These are phyloP conservation scores for Puya raimondii DNA, from an alignment of 176 grass and related monocot genomes.

Conservation along the genomic window DNA sequence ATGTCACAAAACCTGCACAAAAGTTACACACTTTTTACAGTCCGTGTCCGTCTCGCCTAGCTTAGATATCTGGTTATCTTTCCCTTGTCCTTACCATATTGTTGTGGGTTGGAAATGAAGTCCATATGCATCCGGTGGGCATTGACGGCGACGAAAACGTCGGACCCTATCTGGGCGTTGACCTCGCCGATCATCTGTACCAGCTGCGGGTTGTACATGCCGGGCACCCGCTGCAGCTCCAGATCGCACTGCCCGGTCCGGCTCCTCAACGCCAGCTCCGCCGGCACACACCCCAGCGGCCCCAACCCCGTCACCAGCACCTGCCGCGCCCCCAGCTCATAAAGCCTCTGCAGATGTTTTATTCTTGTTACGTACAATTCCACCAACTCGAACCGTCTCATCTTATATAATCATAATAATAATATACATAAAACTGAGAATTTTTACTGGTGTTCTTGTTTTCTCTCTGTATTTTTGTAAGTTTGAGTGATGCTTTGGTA, in stretches of 20 bases:
- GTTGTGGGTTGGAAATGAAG: slow-evolving; percentile 48
- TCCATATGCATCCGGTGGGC: slow-evolving; percentile 48
- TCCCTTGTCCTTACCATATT: slow-evolving; percentile 10
- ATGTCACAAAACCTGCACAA: slow-evolving; percentile 43
- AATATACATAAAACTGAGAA: neutral
- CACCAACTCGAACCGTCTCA: neutral
- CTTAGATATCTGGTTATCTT: neutral
- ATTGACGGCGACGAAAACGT: slow-evolving; percentile 57
- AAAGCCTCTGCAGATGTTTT: slow-evolving; percentile 20
- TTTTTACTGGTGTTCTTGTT: no score
- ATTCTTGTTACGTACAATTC: neutral
- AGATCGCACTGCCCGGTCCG: slow-evolving; percentile 52
- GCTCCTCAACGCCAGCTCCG: slow-evolving; percentile 69
- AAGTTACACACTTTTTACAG: no score
- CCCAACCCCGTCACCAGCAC: slow-evolving; percentile 74
- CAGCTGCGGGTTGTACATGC: slow-evolving; percentile 67
- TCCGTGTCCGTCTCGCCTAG: neutral
- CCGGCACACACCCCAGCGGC: slow-evolving; percentile 75
- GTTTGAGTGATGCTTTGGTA: no score
- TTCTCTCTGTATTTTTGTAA: no score
- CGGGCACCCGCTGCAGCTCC: slow-evolving; percentile 57
- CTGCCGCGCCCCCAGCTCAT: slow-evolving; percentile 43
- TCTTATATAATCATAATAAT: neutral
- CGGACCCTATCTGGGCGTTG: slow-evolving; percentile 29
- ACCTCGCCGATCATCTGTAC: slow-evolving; percentile 22